These are phyloP conservation scores for Agaricus sinodeliciosus DNA, from an alignment of 768 basidiomycete species.

Conservation along the genomic window DNA sequence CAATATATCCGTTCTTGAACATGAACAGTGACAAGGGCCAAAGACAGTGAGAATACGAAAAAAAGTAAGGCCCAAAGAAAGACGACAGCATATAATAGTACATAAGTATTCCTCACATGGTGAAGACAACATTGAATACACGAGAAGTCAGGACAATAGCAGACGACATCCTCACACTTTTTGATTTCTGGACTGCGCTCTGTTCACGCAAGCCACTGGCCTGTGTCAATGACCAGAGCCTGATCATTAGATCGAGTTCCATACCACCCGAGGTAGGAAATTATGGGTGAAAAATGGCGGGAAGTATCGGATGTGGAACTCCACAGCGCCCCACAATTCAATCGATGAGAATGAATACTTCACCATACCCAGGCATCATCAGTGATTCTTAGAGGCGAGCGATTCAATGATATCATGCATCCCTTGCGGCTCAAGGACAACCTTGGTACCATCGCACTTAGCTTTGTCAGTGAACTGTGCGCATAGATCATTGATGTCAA, in stretches of 20 bases:
- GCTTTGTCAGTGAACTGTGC: slow-evolving; percentile 77
- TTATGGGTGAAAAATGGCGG: background rate
- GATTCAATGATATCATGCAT: slow-evolving; percentile 42
- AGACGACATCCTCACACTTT: background rate
- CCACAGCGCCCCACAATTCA: background rate
- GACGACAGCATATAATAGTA: background rate
- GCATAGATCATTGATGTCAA: slow-evolving; percentile 76
- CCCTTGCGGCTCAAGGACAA: slow-evolving; percentile 61
- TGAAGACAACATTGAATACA: background rate
- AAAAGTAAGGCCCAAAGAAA: background rate
- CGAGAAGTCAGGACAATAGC: background rate
- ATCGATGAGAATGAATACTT: background rate
- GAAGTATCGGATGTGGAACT: background rate
- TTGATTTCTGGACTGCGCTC: background rate
- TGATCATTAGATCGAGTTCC: background rate
- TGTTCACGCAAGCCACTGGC: background rate
- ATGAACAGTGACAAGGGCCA: too few species aligned
- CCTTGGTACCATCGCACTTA: slow-evolving; percentile 77
- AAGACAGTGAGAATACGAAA: background rate
- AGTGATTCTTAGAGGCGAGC: slow-evolving; percentile 25
- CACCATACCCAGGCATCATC: background rate
- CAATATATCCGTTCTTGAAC: too few species aligned
- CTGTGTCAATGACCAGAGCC: too few species aligned
- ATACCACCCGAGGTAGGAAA: background rate
- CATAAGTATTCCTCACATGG: background rate